Percentiles rank a stretch among this genome's conserved stretches.
These are phyloP conservation scores for Aspergillus hancockii DNA, from an alignment of 495 filamentous ascomycete species.

Conservation along the genomic window DNA sequence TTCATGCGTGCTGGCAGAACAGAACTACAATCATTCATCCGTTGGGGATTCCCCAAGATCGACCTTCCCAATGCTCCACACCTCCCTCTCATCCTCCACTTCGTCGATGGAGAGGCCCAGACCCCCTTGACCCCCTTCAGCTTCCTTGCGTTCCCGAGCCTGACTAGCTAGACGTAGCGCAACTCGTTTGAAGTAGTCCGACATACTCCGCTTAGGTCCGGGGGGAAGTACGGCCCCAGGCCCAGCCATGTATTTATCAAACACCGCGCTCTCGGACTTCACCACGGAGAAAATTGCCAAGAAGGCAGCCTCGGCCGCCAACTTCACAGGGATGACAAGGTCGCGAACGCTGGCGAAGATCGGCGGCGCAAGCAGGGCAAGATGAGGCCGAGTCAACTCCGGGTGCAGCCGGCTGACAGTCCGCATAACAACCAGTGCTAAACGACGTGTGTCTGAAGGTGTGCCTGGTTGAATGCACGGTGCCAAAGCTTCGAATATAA, in stretches of 20 bases:
- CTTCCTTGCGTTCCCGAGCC: constrained; percentile 82
- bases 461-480: constrained; percentile 72
- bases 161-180: constrained; percentile 78
- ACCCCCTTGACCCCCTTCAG: constrained; percentile 85
- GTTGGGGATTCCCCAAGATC: constrained; percentile 74
- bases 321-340: constrained; percentile 91
- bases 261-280: constrained; percentile 79
- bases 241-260: constrained; percentile 83
- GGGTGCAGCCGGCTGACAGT: constrained; percentile 76
- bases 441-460: constrained; percentile 77
- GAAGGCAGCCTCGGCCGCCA: constrained; percentile 93
- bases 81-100: constrained; percentile 87
- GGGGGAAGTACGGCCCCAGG: constrained; percentile 61
- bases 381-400: constrained; percentile 76
- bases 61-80: constrained; percentile 92
- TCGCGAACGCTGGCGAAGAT: constrained; percentile 91
- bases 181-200: constrained; percentile 95
- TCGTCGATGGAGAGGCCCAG: constrained; percentile 86
- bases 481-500: constrained; percentile 75
- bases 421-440: constrained; percentile 86
- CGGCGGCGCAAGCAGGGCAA: constrained; percentile 73
- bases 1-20: constrained; percentile 19
- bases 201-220: constrained; percentile 83
- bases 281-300: constrained; percentile 91
- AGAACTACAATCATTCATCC: constrained; percentile 40